Conservation (phyloP, 2,329 filamentous ascomycete species). For the Podosphaera xanthii region DNA sequence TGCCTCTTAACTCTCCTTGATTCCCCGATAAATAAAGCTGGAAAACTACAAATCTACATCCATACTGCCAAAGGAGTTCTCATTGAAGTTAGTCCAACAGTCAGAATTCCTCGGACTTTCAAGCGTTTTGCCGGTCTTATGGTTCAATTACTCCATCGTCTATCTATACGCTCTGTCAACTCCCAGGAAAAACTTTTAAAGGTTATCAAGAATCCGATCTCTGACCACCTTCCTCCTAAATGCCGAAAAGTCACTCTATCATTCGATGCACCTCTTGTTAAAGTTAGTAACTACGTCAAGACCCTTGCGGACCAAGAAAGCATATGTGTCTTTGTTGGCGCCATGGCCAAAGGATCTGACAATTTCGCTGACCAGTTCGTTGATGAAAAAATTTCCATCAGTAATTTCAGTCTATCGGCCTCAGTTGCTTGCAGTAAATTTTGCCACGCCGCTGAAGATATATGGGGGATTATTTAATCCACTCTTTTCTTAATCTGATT, state of each 20-base stretch:
- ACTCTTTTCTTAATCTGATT: background rate
- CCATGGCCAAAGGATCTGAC: conserved; percentile 93
- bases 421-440: conserved; percentile 99
- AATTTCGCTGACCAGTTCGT: conserved; percentile 88
- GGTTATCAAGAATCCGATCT: conserved; percentile 95
- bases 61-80: conserved; percentile 92
- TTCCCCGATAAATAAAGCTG: conserved; percentile 95
- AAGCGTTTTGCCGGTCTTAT: conserved; percentile 97
- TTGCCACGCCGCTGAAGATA: conserved; percentile 92
- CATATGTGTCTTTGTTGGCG: conserved; percentile 91
- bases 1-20: conserved; percentile 92
- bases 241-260: conserved; percentile 95
- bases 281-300: conserved; percentile 73
- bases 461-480: conserved; percentile 70
- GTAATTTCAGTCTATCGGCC: conserved; percentile 89
- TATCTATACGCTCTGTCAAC: conserved; percentile 88
- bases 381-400: conserved; percentile 94
- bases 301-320: conserved; percentile 63
- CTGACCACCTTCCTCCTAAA: conserved; percentile 85
- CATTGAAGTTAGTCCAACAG: conserved; percentile 94
- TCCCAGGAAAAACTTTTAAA: conserved; percentile 94
- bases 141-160: conserved; percentile 88
- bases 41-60: conserved; percentile 94
- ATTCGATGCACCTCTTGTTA: conserved; percentile 74
- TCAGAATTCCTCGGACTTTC: conserved; percentile 92